These are phyloP conservation scores for Verticillium isaacii DNA, from an alignment of 2,329 filamentous ascomycete species.

Conservation along the genomic window DNA sequence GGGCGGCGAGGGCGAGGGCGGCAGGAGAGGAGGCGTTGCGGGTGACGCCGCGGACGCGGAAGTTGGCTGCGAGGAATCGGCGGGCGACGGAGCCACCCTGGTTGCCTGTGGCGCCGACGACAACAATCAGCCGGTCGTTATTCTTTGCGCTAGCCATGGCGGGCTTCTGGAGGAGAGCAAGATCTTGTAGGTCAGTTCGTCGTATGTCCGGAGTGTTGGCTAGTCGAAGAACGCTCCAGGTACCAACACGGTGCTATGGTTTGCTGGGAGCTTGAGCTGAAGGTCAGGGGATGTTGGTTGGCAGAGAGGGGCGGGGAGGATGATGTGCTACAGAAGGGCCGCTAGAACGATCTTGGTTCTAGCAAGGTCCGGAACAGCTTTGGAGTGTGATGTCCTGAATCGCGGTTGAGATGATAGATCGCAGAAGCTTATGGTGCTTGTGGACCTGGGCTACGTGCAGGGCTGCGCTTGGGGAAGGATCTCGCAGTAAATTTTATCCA, in stretches of 20 bases:
- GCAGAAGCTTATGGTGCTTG: too few relatives aligned
- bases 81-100: constrained; percentile 50
- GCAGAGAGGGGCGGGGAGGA: too few relatives aligned
- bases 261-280: not conserved
- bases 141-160: not conserved
- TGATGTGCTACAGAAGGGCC: too few relatives aligned
- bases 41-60: constrained; percentile 42
- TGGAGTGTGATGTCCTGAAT: too few relatives aligned
- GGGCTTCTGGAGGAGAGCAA: not conserved
- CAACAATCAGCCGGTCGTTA: constrained; percentile 26
- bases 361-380: too few relatives aligned
- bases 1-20: constrained; percentile 31
- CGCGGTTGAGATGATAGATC: too few relatives aligned
- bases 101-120: constrained; percentile 44
- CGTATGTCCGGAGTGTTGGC: not conserved
- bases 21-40: constrained; percentile 35
- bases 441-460: too few relatives aligned
- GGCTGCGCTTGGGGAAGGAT: too few relatives aligned
- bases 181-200: not conserved
- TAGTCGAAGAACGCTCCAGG: not conserved
- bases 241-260: not conserved
- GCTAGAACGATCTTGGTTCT: too few relatives aligned
- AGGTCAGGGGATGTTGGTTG: too few relatives aligned
- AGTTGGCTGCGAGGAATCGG: constrained; percentile 35
- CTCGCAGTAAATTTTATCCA: too few relatives aligned